phyloP scores from a whole-genome alignment of 805 yeast species.

The Candida krabiensis region DNA sequence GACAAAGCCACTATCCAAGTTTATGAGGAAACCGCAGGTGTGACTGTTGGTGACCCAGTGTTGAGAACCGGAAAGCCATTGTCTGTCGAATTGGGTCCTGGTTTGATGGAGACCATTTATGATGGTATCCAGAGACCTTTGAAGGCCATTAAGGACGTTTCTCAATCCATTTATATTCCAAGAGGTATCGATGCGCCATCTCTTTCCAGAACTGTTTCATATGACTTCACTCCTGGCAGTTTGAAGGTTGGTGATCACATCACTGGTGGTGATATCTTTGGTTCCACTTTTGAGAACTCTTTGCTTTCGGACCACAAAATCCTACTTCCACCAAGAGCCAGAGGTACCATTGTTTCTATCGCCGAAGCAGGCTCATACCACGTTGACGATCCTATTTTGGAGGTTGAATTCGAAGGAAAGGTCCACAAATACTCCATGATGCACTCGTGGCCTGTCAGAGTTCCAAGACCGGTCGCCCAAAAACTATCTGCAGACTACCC shows the following conservation, averaged over 20 bases:
- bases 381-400: constrained; percentile 85
- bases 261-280: constrained; percentile 97
- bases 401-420: constrained; percentile 92
- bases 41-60: constrained; percentile 98
- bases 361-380: constrained; percentile 90
- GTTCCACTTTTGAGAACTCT: constrained; percentile 91
- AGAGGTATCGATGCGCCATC: constrained; percentile 98
- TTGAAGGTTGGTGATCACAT: constrained; percentile 94
- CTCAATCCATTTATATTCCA: constrained; percentile 95
- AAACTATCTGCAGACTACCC: constrained; percentile 93
- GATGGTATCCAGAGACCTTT: constrained; percentile 99
- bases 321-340: constrained; percentile 94
- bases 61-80: constrained; percentile 98
- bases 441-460: constrained; percentile 99
- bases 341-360: constrained; percentile 91
- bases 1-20: constrained; percentile 99
- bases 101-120: constrained; percentile 97
- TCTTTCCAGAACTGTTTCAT: constrained; percentile 75
- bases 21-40: constrained; percentile 99
- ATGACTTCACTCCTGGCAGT: constrained; percentile 80
- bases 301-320: constrained; percentile 90
- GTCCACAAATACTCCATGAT: constrained; percentile 82
- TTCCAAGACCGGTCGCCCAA: constrained; percentile 97
- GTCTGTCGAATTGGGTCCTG: constrained; percentile 98
- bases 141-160: constrained; percentile 81